Base-by-base conservation (phyloP, 768 basidiomycete species). In the Melanogaster broomeanus region DNA sequence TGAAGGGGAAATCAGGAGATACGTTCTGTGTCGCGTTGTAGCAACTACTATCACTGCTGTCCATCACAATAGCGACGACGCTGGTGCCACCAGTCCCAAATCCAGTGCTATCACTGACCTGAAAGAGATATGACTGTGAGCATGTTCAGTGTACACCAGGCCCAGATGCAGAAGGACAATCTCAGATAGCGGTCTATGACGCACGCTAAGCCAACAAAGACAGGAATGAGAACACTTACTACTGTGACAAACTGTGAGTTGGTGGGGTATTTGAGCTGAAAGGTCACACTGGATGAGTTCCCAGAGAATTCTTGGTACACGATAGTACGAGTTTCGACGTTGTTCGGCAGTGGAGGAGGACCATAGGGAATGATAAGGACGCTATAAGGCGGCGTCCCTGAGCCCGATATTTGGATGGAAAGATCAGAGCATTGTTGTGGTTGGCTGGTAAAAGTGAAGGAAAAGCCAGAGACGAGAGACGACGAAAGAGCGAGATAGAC, bases 31-130 rank as follows among this genome's bases (percentile, higher is more conserved):
- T 73, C 8, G 80, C 24, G 53, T 87, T 72, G 60, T 82, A 90
- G 67, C 90, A 92, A 48, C 76, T 78, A 11, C 74, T 54, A 61
- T 87, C 80, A 39, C 67, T 68, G 1, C 80, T 84, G 10, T 60
- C 42, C 24, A 66, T 63, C 25, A 90, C 87, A 53, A 72, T 75
- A 2, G 81, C 83, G 2, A 81, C 79, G 3, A 81, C 82, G 51
- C 85, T 90, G 1, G 90, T 89, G 4, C 90, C 90, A 6, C 90
- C 90, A 0, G 82, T 73, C 6, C 84, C 89, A 61, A 90, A 90
- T 1, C 78, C 79, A 1, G 73, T 71, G 40, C 64, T 67, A 56
- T 87, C 85, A 61, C 81, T 83, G 56, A 87, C 74, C 85, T 85
- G 54, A 18, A 35, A 31, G 21, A 3, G 31, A 11, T 6, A 6